Base-by-base conservation (phyloP, 805 yeast species). In the Suhomyces sp. region DNA sequence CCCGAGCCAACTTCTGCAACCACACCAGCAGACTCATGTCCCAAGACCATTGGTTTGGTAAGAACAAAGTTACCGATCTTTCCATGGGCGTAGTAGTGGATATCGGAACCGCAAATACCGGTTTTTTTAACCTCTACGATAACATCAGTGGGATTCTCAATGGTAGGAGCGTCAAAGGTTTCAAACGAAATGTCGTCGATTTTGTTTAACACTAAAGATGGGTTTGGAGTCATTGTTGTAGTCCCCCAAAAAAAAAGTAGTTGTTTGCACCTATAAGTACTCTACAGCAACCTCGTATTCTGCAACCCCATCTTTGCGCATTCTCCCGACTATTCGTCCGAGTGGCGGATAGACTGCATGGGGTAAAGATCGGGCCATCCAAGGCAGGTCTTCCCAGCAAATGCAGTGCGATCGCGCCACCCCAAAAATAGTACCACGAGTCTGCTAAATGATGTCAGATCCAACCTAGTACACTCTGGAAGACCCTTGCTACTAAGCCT, bases 41-140 rank as follows among this genome's bases (percentile, higher is more conserved):
- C 97, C 58, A 90, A 73, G 36, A 90, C 90, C 93, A 90, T 87
- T 45, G 96, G 96, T 24, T 76, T 71, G 57, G 79, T 80, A 54
- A 90, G 86, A 7, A 84, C 82, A 61, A 88, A 90, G 7, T 83
- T 79, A 23, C 96, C 97, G 63, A 90, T 87, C 51, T 77, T 79
- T 3, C 96, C 97, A 58, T 87, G 87, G 29, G 83, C 80, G 62
- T 84, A 89, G 74, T 86, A 90, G 67, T 90, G 96, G 55, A 89
- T 86, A 65, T 89, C 96, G 1, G 90, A 84, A 3, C 96, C 96
- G 69, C 96, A 90, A 54, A 90, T 85, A 29, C 97, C 97, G 0
- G 96, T 90, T 62, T 86, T 84, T 69, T 86, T 88, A 59, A 90
- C 85, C 49, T 83, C 85, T 24, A 90, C 80, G 60, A 85, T 80